Percentiles rank a stretch among this genome's conserved stretches.
These are phyloP conservation scores for Xylariaceae sp. DNA, from an alignment of 2,329 filamentous ascomycete species.

Conservation along the genomic window DNA sequence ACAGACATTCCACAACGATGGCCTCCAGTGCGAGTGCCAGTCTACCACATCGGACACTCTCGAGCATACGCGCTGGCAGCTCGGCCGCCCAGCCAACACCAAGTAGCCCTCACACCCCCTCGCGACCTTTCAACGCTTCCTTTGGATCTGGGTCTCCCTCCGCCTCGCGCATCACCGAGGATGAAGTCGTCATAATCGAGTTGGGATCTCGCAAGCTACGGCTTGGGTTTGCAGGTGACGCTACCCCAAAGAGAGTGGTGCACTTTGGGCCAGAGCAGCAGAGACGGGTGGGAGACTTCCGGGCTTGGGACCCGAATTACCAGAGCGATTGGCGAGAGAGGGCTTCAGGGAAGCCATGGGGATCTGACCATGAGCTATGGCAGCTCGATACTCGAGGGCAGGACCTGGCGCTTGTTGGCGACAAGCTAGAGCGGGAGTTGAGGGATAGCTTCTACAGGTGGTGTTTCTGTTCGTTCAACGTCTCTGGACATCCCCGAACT, in stretches of 20 bases:
- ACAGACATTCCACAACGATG: slow-evolving; percentile 31
- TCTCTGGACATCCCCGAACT: too few relatives aligned
- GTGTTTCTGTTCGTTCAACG: slow-evolving; percentile 1
- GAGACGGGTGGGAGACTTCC: slow-evolving; percentile 75
- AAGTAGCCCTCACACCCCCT: slow-evolving; percentile 57
- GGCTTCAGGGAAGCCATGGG: slow-evolving; percentile 52
- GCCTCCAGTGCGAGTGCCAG: slow-evolving; percentile 38
- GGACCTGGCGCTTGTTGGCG: slow-evolving; percentile 76
- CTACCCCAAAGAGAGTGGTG: slow-evolving; percentile 65
- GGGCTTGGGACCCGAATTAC: slow-evolving; percentile 60
- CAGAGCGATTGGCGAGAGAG: slow-evolving; percentile 43
- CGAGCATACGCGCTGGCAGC: slow-evolving; percentile 48
- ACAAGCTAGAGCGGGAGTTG: slow-evolving; percentile 80
- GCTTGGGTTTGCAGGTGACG: slow-evolving; percentile 83
- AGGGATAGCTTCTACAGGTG: slow-evolving; percentile 79
- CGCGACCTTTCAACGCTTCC: slow-evolving; percentile 43
- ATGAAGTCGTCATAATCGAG: slow-evolving; percentile 81
- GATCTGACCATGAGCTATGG: slow-evolving; percentile 70
- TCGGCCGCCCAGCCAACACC: slow-evolving; percentile 18
- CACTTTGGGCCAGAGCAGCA: slow-evolving; percentile 72
- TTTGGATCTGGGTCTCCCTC: slow-evolving; percentile 59
- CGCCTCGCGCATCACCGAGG: slow-evolving; percentile 65
- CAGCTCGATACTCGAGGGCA: slow-evolving; percentile 65
- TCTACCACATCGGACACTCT: slow-evolving; percentile 54
- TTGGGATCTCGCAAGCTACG: slow-evolving; percentile 74